Base-by-base conservation (phyloP, 2,329 filamentous ascomycete genomes). In the Fusarium fujikuroi region DNA sequence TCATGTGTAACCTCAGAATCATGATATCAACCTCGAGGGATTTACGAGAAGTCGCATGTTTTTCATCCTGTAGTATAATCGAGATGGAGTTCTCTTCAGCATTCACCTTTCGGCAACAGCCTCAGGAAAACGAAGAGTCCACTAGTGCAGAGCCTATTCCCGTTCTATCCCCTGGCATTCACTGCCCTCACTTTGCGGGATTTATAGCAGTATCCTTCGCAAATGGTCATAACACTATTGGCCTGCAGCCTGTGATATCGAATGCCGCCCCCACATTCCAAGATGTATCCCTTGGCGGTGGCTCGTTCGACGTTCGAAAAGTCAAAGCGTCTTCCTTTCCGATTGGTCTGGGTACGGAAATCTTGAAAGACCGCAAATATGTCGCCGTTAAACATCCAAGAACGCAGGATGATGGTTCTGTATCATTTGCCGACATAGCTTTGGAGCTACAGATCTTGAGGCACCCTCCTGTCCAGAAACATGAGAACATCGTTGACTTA, bases 261-360 rank as follows among this genome's bases (percentile, higher is more conserved):
- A 59, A 62, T 18, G 43, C 60, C 4, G 18, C 10, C 11, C 52
- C 60, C 8, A 32, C 21, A 11, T 59, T 62, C 9, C 40, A 59
- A 37, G 60, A 62, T 25, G 52, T 59, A 5, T 62, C 60, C 1
- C 60, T 62, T 9, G 60, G 52, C 18, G 60, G 60, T n/a, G 60
- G 60, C 16, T 62, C 60, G 4, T 59, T 62, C 9, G 60, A 62
- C 32, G 60, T 62, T 39, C 60, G 60, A 46, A 62, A 62, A 32
- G 50, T 62, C 18, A 28, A 62, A 18, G 60, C 30, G 5, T 59
- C 60, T 18, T 59, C 60, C 1, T 62, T 62, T 32, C 60, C 52
- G 14, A 37, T 18, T 46, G 60, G 60, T n/a, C 32, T 62, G 11
- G 25, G 52, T n/a, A n/a, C 32, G 9, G 19, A 30, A 5, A 62